Conservation (phyloP, 2,329 filamentous ascomycete genomes). For the Sphaerulina musiva region DNA sequence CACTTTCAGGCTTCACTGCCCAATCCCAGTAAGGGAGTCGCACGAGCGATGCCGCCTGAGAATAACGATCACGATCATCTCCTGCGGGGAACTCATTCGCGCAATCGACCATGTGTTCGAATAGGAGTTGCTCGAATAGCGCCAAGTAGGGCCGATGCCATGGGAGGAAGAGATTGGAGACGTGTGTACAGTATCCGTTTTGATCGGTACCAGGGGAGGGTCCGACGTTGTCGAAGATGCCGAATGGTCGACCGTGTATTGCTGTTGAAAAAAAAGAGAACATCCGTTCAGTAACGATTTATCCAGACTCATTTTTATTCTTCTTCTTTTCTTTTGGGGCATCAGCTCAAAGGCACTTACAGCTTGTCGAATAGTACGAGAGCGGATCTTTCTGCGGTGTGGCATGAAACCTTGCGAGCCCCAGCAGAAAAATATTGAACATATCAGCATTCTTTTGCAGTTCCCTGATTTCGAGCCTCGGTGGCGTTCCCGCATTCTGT, state of each 20-base stretch:
- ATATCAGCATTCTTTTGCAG: conserved; percentile 57
- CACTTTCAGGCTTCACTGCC: conserved; percentile 35
- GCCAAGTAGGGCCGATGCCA: conserved; percentile 80
- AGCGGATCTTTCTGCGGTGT: conserved; percentile 57
- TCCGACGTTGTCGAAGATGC: conserved; percentile 50
- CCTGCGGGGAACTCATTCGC: conserved; percentile 39
- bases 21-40: conserved; percentile 47
- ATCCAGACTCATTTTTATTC: no score
- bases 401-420: conserved; percentile 64
- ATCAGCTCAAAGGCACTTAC: conserved; percentile 41
- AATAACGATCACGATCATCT: conserved; percentile 35
- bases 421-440: conserved; percentile 72
- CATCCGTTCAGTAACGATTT: not conserved
- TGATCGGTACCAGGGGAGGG: conserved; percentile 47
- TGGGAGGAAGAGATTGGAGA: conserved; percentile 65
- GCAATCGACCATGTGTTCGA: conserved; percentile 36
- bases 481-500: conserved; percentile 28
- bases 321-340: no score
- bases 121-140: conserved; percentile 43
- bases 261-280: no score
- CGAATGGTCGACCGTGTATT: conserved; percentile 70
- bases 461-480: conserved; percentile 61
- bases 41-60: conserved; percentile 35
- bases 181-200: conserved; percentile 71
- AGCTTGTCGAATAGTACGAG: conserved; percentile 73